Percentiles rank a stretch among this genome's conserved stretches.
phyloP scores from a whole-genome alignment of 164 flowering plant genomes.

The Tetracentron sinense region DNA sequence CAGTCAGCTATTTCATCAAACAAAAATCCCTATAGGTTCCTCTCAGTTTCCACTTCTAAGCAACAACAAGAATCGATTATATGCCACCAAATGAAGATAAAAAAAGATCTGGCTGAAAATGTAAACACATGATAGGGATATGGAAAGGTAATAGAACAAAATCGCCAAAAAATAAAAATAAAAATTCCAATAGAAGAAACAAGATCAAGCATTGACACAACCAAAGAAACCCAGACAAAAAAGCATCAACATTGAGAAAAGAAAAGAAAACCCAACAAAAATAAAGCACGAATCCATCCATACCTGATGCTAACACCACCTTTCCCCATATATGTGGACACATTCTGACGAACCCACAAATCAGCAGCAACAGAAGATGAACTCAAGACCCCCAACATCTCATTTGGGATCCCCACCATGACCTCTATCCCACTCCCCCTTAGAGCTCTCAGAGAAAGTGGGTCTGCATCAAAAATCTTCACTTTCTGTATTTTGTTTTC shows the following conservation, averaged over 20 bases:
- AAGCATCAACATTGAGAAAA: background rate
- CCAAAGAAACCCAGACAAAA: background rate
- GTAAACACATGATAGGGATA: too few relatives aligned
- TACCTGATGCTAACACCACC: conserved; percentile 79
- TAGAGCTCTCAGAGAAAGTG: conserved; percentile 40
- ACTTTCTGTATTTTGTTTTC: conserved; percentile 66
- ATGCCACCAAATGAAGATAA: too few relatives aligned
- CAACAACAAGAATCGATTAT: too few relatives aligned
- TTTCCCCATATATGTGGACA: conserved; percentile 50
- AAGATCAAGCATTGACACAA: background rate
- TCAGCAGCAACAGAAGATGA: conserved; percentile 65
- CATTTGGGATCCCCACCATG: conserved; percentile 89
- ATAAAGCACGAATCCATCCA: background rate
- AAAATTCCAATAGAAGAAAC: background rate
- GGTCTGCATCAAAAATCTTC: conserved; percentile 85
- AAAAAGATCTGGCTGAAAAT: too few relatives aligned
- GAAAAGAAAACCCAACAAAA: background rate
- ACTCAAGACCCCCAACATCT: conserved; percentile 49
- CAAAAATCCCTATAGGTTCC: too few relatives aligned
- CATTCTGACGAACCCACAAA: conserved; percentile 69
- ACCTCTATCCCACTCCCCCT: conserved; percentile 75
- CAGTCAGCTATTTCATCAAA: too few relatives aligned
- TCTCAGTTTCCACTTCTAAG: too few relatives aligned
- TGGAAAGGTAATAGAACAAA: too few relatives aligned
- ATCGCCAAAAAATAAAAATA: too few relatives aligned